phyloP scores from a whole-genome alignment of 2,329 filamentous ascomycete genomes.

The Stagonosporopsis chrysanthemi region DNA sequence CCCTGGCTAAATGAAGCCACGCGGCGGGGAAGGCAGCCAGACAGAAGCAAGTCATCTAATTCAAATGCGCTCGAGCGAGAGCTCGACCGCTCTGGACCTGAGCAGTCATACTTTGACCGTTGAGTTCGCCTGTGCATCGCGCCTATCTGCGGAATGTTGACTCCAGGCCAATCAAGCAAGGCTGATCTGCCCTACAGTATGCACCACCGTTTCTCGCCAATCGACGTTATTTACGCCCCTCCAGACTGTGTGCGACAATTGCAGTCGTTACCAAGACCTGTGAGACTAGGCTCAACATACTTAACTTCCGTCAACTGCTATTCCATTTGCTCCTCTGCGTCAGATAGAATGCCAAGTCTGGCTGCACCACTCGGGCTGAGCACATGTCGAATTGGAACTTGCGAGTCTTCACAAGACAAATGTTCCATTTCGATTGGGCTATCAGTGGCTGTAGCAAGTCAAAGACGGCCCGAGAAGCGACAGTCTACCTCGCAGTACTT shows the following conservation, averaged over 20 bases:
- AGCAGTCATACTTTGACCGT: constrained; percentile 30
- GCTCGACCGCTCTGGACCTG: constrained; percentile 30
- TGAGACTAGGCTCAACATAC: constrained; percentile 20
- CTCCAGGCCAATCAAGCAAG: constrained; percentile 41
- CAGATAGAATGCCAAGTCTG: constrained; percentile 2
- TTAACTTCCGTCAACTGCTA: neutral
- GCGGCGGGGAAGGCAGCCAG: constrained; percentile 36
- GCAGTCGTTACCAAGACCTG: constrained; percentile 13
- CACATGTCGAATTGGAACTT: neutral
- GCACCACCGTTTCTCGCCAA: constrained; percentile 47
- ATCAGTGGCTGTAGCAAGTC: neutral
- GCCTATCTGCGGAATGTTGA: constrained; percentile 24
- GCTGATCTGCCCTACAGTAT: constrained; percentile 47
- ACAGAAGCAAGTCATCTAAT: constrained; percentile 49
- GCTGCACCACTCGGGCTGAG: neutral
- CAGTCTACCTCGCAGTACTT: neutral
- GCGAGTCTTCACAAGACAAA: neutral
- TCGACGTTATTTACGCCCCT: constrained; percentile 25
- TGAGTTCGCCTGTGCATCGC: constrained; percentile 30
- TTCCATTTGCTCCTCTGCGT: neutral
- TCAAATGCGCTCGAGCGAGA: constrained; percentile 34
- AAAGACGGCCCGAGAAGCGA: constrained; percentile 8
- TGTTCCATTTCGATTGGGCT: neutral
- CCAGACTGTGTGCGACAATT: constrained; percentile 23
- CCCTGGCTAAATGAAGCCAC: constrained; percentile 30